phyloP scores from a whole-genome alignment of 148 eudicot genomes.

The Arbutus unedo region DNA sequence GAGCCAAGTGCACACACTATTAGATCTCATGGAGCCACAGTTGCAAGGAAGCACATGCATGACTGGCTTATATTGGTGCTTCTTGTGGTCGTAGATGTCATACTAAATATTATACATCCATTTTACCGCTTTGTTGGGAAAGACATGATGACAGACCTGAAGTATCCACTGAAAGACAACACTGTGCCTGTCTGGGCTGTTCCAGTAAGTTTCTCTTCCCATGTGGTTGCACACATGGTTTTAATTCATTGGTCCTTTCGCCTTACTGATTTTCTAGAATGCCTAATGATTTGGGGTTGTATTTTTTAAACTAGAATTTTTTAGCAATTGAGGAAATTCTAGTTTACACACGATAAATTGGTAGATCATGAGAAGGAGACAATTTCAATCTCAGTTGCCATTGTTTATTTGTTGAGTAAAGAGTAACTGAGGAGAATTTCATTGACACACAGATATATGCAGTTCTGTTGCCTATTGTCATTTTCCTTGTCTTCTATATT shows the following conservation, averaged over 20 bases:
- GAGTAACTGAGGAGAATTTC: background rate
- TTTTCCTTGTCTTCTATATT: slow-evolving; percentile 50
- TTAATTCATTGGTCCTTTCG: background rate
- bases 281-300: background rate
- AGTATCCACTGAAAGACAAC: slow-evolving; percentile 59
- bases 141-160: slow-evolving; percentile 76
- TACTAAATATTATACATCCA: slow-evolving; percentile 53
- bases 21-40: slow-evolving; percentile 48
- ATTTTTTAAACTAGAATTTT: background rate
- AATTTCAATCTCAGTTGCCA: background rate
- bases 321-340: background rate
- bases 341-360: background rate
- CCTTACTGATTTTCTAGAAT: background rate
- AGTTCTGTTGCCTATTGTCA: slow-evolving; percentile 51
- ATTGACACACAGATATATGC: slow-evolving; percentile 47
- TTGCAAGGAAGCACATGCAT: slow-evolving; percentile 56
- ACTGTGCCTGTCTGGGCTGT: slow-evolving; percentile 76
- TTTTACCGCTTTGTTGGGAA: slow-evolving; percentile 76
- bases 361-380: background rate
- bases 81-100: slow-evolving; percentile 38
- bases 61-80: slow-evolving; percentile 71
- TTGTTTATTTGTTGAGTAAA: background rate
- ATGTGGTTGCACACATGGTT: background rate
- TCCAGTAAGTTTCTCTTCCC: slow-evolving; percentile 44
- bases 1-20: slow-evolving; percentile 55